Evolutionary conservation across 441 rosid species (phyloP).

Genomic region (Sinapis alba): DNA sequence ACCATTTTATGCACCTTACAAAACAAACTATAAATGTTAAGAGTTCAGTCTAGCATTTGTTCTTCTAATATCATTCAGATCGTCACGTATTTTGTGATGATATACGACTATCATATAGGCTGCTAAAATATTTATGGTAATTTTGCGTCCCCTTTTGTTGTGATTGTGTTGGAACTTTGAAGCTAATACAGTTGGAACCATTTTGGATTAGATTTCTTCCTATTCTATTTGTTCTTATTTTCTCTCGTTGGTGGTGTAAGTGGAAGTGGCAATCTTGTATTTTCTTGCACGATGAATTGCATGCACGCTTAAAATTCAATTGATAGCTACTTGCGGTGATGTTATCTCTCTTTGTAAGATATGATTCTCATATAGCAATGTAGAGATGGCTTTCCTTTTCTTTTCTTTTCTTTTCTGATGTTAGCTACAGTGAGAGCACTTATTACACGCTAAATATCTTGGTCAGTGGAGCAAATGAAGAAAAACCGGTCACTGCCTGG

Average conservation of each 20-base stretch:
- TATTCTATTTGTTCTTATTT: background rate
- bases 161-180: conserved; percentile 1
- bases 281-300: conserved; percentile 3
- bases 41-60: conserved; percentile 13
- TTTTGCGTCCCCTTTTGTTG: background rate
- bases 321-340: background rate
- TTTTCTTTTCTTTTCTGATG: background rate
- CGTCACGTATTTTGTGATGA: conserved; percentile 12
- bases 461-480: conserved; percentile 15
- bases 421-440: conserved; percentile 11
- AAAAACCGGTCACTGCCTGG: conserved; percentile 31
- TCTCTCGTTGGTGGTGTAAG: conserved; percentile 2
- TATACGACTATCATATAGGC: background rate
- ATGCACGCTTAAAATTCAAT: background rate
- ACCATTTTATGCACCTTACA: conserved; percentile 15
- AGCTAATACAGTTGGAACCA: conserved; percentile 7
- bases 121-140: background rate
- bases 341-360: conserved; percentile 13
- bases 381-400: conserved; percentile 5
- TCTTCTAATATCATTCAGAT: background rate
- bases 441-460: conserved; percentile 14
- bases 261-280: conserved; percentile 8
- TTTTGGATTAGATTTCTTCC: background rate
- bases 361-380: conserved; percentile 1
- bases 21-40: conserved; percentile 15